Evolutionary conservation across 192 early-diverging fungal genomes (phyloP), one percentile per base, ranked within the genome.

Genomic region (Pilaira anomala): DNA sequence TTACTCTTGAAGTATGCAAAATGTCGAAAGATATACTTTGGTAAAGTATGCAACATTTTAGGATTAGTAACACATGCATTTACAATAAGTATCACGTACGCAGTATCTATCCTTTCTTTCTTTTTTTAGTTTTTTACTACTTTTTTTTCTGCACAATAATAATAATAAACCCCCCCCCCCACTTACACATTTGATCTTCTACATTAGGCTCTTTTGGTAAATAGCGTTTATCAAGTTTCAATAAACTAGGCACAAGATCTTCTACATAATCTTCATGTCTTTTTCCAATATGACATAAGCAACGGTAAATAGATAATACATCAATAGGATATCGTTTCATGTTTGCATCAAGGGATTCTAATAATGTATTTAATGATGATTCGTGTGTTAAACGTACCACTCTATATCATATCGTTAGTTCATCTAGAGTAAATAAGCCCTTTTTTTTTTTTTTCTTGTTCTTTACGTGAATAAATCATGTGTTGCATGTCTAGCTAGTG

Each of bases 401-500:
- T 18, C 85, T 83, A 64, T 24, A 33, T 60, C 40, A 16, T n/a
- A n/a, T n/a, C n/a, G n/a, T n/a, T n/a, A n/a, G n/a, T n/a, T n/a
- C n/a, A n/a, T n/a, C n/a, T n/a, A 21, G 22, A 48, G n/a, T 42
- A 6, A 19, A 69, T 26, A 29, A 29, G 18, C 33, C 36, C n/a
- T 46, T 11, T 19, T 24, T 0, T 76, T 67, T n/a, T n/a, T n/a
- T n/a, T n/a, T n/a, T n/a, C n/a, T n/a, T n/a, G n/a, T n/a, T n/a
- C n/a, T n/a, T 12, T 84, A 92, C 80, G 82, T 76, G 0, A 96
- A 72, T 63, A 96, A 77, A 36, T 78, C 78, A 74, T 93, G 92
- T 3, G 92, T 88, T 11, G 82, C 77, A 41, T 82, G 69, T 5
- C 94, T 83, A 21, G 92, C 88, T 2, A 63, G 63, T 7, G 50